Evolutionary conservation across 2,329 filamentous ascomycete genomes (phyloP).

Genomic region (Coniochaeta sp.): DNA sequence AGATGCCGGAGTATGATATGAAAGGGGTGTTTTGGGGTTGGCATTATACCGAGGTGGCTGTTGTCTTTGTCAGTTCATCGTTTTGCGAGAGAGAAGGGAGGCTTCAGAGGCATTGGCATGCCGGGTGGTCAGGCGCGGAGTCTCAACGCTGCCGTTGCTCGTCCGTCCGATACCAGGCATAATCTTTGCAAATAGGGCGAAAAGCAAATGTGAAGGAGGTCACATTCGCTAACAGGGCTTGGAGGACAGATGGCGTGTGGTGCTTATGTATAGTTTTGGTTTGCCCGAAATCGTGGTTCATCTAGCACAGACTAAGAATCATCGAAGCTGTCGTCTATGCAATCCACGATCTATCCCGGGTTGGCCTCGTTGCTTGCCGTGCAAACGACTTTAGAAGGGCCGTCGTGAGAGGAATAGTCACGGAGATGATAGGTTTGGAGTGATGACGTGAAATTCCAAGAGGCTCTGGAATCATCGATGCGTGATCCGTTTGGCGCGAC

Average conservation of each 20-base stretch:
- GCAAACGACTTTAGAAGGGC: no score
- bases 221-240: neutral
- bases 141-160: neutral
- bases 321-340: neutral
- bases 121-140: neutral
- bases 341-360: neutral
- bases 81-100: neutral
- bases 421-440: neutral
- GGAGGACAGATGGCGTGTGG: neutral
- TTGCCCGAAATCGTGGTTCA: neutral
- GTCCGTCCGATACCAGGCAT: neutral
- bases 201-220: neutral
- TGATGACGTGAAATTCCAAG: no score
- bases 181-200: neutral
- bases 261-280: neutral
- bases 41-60: neutral
- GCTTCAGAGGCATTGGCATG: neutral
- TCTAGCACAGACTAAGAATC: neutral
- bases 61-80: neutral
- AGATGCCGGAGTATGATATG: neutral
- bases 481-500: neutral
- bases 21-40: neutral
- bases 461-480: no score
- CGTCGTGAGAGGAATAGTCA: neutral
- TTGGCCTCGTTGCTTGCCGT: neutral